Conservation (phyloP, 2,329 filamentous ascomycete species). For the Pyrenochaeta sp. region DNA sequence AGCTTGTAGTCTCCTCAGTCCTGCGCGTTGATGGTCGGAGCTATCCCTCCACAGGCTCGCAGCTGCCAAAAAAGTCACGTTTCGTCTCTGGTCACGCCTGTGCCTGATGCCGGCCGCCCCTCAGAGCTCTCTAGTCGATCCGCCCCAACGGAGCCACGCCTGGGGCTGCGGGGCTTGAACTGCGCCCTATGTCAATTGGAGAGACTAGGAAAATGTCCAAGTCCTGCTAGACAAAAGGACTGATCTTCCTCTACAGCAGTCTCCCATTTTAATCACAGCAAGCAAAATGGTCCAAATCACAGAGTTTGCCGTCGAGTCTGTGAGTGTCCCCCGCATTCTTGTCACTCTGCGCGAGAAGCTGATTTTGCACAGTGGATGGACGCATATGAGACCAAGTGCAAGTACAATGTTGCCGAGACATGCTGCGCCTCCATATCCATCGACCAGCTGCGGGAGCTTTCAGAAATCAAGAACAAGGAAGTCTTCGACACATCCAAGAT, state of each 20-base stretch:
- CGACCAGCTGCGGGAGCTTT: conserved; percentile 69
- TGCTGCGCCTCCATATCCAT: conserved; percentile 79
- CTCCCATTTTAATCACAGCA: background rate
- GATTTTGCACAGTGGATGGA: conserved; percentile 63
- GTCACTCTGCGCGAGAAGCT: conserved; percentile 12
- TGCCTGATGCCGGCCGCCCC: background rate
- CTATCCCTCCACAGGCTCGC: too few species aligned
- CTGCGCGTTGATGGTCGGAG: too few species aligned
- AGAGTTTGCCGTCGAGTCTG: conserved; percentile 76
- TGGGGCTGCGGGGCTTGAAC: background rate
- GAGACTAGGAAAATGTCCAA: background rate
- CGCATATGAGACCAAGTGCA: conserved; percentile 60
- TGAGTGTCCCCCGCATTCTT: conserved; percentile 49
- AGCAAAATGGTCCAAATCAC: conserved; percentile 65
- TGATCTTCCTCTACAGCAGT: background rate
- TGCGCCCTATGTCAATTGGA: conserved; percentile 30
- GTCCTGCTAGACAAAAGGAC: background rate
- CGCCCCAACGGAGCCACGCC: conserved; percentile 15
- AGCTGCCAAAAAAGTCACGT: background rate
- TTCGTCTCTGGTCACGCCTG: background rate
- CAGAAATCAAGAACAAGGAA: conserved; percentile 61
- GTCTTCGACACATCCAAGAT: conserved; percentile 63
- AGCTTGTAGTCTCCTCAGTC: background rate
- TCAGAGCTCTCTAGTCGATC: conserved; percentile 9
- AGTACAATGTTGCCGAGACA: conserved; percentile 80